A percentile compares a stretch with the other conserved stretches of the same genome.
Conservation (phyloP, 768 basidiomycete genomes). For the Phaeolepiota aurea region DNA sequence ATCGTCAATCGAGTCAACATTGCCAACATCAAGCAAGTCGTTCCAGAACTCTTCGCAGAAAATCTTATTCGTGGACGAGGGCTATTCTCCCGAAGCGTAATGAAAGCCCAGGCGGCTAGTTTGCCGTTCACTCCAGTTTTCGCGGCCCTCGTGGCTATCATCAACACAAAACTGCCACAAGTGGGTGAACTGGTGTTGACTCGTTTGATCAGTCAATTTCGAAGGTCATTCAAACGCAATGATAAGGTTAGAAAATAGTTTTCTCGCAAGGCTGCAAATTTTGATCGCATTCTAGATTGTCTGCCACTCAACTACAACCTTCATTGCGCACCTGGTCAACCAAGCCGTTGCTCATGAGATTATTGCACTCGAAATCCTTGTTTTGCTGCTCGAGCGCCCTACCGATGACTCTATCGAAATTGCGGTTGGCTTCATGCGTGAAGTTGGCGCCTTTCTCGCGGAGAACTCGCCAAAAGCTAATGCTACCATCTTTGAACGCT, state of each 20-base stretch:
- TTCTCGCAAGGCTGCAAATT: neutral
- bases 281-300: slow-evolving; percentile 49
- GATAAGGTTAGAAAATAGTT: slow-evolving; percentile 69
- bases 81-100: slow-evolving; percentile 86
- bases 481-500: slow-evolving; percentile 91
- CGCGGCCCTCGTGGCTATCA: slow-evolving; percentile 85
- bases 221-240: slow-evolving; percentile 91
- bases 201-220: slow-evolving; percentile 90
- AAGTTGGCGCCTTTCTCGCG: slow-evolving; percentile 90
- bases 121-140: slow-evolving; percentile 98
- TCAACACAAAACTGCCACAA: slow-evolving; percentile 96
- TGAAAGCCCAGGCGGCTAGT: slow-evolving; percentile 97
- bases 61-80: slow-evolving; percentile 92
- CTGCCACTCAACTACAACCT: slow-evolving; percentile 89
- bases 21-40: slow-evolving; percentile 89
- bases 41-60: slow-evolving; percentile 87
- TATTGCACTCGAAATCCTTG: slow-evolving; percentile 89
- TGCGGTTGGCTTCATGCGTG: slow-evolving; percentile 94
- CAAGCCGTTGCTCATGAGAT: slow-evolving; percentile 92
- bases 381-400: slow-evolving; percentile 90
- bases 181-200: slow-evolving; percentile 89
- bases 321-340: slow-evolving; percentile 87
- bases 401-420: slow-evolving; percentile 99
- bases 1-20: slow-evolving; percentile 99
- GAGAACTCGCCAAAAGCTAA: slow-evolving; percentile 95